These are phyloP conservation scores for Suhomyces faveliae DNA, from an alignment of 805 yeast genomes.

Conservation along the genomic window DNA sequence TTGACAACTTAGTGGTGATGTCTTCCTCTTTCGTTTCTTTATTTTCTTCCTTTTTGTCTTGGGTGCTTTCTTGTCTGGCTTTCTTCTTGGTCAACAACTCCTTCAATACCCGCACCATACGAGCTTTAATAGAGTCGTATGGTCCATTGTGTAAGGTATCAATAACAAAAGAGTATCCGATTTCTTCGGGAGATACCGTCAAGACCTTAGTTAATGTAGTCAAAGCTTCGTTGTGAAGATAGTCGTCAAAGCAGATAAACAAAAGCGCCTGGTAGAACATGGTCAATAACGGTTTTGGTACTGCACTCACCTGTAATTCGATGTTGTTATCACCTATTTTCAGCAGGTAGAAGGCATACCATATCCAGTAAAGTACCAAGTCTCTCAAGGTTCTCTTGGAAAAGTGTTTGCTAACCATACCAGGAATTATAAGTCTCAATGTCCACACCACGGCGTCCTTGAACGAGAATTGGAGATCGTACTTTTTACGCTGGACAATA, in stretches of 20 bases:
- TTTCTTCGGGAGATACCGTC: slow-evolving; percentile 53
- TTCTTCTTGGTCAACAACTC: slow-evolving; percentile 51
- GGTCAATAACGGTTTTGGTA: slow-evolving; percentile 30
- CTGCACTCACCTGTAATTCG: slow-evolving; percentile 28
- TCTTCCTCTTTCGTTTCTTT: slow-evolving; percentile 3
- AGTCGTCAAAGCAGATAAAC: slow-evolving; percentile 14
- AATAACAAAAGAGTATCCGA: slow-evolving; percentile 56
- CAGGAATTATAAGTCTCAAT: slow-evolving; percentile 35
- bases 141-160: slow-evolving; percentile 71
- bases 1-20: not conserved
- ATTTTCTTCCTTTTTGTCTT: slow-evolving; percentile 6
- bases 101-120: slow-evolving; percentile 65
- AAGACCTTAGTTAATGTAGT: slow-evolving; percentile 66
- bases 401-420: slow-evolving; percentile 28
- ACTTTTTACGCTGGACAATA: slow-evolving; percentile 7
- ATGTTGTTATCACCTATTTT: slow-evolving; percentile 14
- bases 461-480: slow-evolving; percentile 10
- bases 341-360: slow-evolving; percentile 33
- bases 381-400: slow-evolving; percentile 24
- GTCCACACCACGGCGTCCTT: slow-evolving; percentile 18
- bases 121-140: slow-evolving; percentile 56
- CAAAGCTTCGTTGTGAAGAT: slow-evolving; percentile 45
- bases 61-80: slow-evolving; percentile 18
- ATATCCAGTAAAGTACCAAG: slow-evolving; percentile 34
- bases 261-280: slow-evolving; percentile 33